Evolutionary conservation across 345 rosid species (phyloP), one percentile per base, ranked within the genome.

Genomic region (Erucastrum elatum): DNA sequence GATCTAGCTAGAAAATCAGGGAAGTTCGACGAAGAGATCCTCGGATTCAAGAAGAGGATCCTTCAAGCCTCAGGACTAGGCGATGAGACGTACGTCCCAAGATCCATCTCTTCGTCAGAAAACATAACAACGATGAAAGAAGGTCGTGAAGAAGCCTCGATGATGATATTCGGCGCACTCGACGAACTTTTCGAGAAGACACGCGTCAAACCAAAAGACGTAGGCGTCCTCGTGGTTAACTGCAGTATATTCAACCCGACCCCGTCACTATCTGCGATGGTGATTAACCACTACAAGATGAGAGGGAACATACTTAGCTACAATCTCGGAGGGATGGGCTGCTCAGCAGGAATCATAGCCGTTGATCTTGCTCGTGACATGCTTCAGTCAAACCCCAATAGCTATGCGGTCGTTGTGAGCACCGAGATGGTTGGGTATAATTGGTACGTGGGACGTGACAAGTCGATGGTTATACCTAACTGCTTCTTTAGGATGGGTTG

Each of bases 201-300:
- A 34, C 81, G 84, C 49, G 82, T 95, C 72, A 86, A 91, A 30
- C 96, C 97, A 0, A 93, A 95, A 77, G 99, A 95, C 76, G 86
- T 95, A 0, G 94, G 98, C 0, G 88, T 95, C 30, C 91, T 95
- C 0, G 97, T 95, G 6, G 97, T 95, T 12, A 95, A 93, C 78
- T 95, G 99, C 81, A 95, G 98, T 83, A 83, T 93, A 63, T 95
- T 95, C 71, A 95, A 95, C 81, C 99, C 99, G 0, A 95, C 99
- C 0, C 99, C 98, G 1, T 93, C 97, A 0, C 85, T 95, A 31
- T 95, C 99, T 0, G 98, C 97, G 0, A 95, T 95, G 83, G 84
- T 93, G 26, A 95, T 95, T 25, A 95, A 95, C 81, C 99, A 90
- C 68, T 95, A 91, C 80, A 95, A 91, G 72, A 95, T 93, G 99